phyloP scores from a whole-genome alignment of 2,329 filamentous ascomycete genomes.

The Pseudogymnoascus sp. region DNA sequence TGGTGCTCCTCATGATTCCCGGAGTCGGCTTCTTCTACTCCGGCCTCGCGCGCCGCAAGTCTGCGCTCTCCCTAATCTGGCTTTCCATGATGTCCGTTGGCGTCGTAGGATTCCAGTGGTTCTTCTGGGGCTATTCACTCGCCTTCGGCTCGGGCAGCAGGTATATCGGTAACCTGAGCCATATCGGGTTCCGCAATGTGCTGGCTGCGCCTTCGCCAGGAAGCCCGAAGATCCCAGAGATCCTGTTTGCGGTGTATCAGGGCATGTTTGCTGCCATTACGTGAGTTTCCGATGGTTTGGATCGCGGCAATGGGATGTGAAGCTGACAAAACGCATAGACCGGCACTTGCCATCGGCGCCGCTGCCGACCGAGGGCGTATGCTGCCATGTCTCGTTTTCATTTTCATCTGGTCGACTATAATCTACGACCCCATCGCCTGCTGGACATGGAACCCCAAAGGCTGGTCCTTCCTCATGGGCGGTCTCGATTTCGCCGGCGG shows the following conservation, averaged over 20 bases:
- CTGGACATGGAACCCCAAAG: conserved; percentile 84
- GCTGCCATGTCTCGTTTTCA: conserved; percentile 82
- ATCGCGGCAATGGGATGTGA: background rate
- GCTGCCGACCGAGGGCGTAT: conserved; percentile 81
- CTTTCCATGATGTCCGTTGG: conserved; percentile 79
- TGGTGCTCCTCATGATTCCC: conserved; percentile 87
- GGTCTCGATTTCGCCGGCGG: conserved; percentile 21
- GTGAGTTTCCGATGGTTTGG: conserved; percentile 33
- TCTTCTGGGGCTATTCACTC: conserved; percentile 37
- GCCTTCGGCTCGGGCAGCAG: conserved; percentile 30
- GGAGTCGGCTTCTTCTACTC: conserved; percentile 92
- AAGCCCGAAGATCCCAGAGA: conserved; percentile 64
- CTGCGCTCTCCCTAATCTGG: conserved; percentile 82
- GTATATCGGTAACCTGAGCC: conserved; percentile 70
- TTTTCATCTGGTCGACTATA: conserved; percentile 84
- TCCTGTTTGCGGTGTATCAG: conserved; percentile 79
- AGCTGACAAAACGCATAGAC: conserved; percentile 32
- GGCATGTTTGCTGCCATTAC: conserved; percentile 84
- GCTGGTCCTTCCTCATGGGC: conserved; percentile 48
- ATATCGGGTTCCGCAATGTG: conserved; percentile 72
- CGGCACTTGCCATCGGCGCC: conserved; percentile 75
- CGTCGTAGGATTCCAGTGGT: conserved; percentile 86
- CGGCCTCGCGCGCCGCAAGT: conserved; percentile 79
- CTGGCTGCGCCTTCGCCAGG: conserved; percentile 68
- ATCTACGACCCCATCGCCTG: conserved; percentile 91